These are phyloP conservation scores for Prillingera fragicola DNA, from an alignment of 1,284 basidiomycete species.

Conservation along the genomic window DNA sequence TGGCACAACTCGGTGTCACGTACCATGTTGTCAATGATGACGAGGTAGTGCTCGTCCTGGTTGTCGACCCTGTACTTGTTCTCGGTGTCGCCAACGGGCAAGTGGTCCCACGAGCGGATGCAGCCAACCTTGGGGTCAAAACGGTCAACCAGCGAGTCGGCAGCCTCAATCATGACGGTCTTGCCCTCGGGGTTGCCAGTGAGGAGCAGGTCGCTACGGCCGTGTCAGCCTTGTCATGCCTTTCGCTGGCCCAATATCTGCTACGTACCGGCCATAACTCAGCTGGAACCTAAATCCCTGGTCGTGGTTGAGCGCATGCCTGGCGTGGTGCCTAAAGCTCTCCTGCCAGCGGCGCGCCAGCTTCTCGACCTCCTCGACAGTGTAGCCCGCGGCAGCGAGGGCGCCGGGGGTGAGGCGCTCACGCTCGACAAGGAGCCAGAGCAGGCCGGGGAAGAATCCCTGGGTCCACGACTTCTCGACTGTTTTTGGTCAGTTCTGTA, in stretches of 20 bases:
- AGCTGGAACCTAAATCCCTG: constrained; percentile 40
- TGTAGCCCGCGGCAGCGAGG: constrained; percentile 15
- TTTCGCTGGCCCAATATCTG: too few species aligned
- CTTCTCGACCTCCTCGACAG: constrained; percentile 17
- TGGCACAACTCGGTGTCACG: too few species aligned
- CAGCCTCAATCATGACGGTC: constrained; percentile 30
- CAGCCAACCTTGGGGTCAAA: constrained; percentile 23
- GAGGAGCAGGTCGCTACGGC: too few species aligned
- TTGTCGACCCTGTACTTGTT: constrained; percentile 22
- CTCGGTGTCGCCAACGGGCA: constrained; percentile 10
- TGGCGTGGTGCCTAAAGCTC: constrained; percentile 19
- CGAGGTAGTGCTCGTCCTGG: constrained; percentile 32
- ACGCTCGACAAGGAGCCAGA: constrained; percentile 34
- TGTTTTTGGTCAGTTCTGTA: background rate
- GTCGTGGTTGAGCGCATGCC: constrained; percentile 31
- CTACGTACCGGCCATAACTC: constrained; percentile 30
- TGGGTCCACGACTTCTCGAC: constrained; percentile 28
- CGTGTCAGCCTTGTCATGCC: too few species aligned
- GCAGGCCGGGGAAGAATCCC: constrained; percentile 33
- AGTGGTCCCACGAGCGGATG: constrained; percentile 31
- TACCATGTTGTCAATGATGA: constrained; percentile 41
- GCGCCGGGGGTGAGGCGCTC: constrained; percentile 13
- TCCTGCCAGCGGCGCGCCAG: constrained; percentile 29
- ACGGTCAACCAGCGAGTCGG: constrained; percentile 31
- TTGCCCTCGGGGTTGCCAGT: too few species aligned